Conservation (phyloP, 148 eudicot genomes). For the Cornus kousa region DNA sequence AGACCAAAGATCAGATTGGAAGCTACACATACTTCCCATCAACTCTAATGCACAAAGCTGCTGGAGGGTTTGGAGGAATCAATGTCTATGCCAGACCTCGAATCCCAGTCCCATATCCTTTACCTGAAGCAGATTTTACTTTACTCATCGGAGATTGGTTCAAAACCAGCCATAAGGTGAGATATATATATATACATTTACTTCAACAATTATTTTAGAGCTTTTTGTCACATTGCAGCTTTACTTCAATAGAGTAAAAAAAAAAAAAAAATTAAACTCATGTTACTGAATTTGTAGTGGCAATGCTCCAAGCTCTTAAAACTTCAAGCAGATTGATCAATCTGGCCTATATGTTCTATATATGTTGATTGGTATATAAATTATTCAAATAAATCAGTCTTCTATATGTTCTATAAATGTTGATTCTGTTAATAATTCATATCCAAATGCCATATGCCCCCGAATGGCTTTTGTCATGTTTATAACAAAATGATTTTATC, state of each 20-base stretch:
- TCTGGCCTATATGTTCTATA: not conserved
- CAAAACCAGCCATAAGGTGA: conserved; percentile 71
- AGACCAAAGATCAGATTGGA: conserved; percentile 94
- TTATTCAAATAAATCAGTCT: no score
- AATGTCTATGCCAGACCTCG: conserved; percentile 78
- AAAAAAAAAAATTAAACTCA: no score
- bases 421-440: no score
- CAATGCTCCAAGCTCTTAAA: no score
- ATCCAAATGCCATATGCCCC: no score
- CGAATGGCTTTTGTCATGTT: no score
- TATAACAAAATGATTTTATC: no score
- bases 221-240: not conserved
- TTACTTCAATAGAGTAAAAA: no score
- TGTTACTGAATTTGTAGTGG: no score
- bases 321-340: not conserved
- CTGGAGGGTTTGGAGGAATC: conserved; percentile 89
- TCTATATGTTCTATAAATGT: no score
- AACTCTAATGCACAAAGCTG: conserved; percentile 72
- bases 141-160: conserved; percentile 89
- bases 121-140: conserved; percentile 72
- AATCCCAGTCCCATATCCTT: conserved; percentile 74
- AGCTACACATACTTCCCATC: conserved; percentile 91
- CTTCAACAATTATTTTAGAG: not conserved
- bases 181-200: not conserved
- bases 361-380: no score